These are phyloP conservation scores for Lactifluus hygrophoroides DNA, from an alignment of 768 basidiomycete species.

Conservation along the genomic window DNA sequence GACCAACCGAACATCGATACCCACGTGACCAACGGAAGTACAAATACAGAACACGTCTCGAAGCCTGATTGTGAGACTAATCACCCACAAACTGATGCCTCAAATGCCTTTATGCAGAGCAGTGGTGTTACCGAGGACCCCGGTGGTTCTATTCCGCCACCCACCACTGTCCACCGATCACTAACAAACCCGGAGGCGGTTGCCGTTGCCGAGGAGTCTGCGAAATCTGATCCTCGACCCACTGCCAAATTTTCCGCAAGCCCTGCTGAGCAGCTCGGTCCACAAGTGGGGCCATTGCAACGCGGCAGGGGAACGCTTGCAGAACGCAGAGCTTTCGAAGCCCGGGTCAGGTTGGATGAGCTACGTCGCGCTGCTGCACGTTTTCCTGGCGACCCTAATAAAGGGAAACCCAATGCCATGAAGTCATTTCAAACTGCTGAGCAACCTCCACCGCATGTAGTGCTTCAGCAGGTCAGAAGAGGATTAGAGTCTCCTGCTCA, in stretches of 20 bases:
- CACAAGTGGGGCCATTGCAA: neutral
- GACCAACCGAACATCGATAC: neutral
- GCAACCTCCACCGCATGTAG: conserved; percentile 1
- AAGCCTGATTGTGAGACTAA: neutral
- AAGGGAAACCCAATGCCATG: neutral
- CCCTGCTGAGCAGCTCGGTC: neutral
- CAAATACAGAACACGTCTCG: neutral
- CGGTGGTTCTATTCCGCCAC: neutral
- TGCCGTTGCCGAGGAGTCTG: neutral
- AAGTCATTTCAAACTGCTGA: neutral
- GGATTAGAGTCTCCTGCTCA: neutral
- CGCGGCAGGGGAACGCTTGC: conserved; percentile 1
- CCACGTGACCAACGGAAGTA: neutral
- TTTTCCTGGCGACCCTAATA: neutral
- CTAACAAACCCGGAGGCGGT: neutral
- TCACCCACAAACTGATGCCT: neutral
- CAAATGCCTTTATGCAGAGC: neutral
- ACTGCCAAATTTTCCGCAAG: neutral
- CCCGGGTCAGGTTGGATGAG: conserved; percentile 6
- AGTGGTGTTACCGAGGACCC: neutral
- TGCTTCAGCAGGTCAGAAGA: conserved; percentile 2
- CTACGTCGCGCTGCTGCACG: conserved; percentile 7
- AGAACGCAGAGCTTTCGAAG: conserved; percentile 7
- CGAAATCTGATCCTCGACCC: neutral
- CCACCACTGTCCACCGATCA: neutral